Base-by-base conservation (phyloP, 2,329 filamentous ascomycete genomes). In the Harringtonia aguacate region DNA sequence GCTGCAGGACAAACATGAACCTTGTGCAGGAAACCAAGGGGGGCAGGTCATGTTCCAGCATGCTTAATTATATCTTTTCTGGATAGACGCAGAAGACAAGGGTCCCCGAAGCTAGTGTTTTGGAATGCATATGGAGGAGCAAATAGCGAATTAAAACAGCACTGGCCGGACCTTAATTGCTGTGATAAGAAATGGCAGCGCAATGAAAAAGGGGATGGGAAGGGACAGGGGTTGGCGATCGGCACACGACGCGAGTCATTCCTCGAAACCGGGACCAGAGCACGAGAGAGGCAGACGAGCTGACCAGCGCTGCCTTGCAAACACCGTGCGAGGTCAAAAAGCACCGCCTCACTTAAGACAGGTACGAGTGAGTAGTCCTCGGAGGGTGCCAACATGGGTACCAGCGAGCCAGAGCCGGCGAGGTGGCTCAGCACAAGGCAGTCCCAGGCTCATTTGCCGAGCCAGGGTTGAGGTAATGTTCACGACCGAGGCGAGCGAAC, bases 11-110 rank as follows among this genome's bases (percentile, higher is more conserved):
- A 37, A 28, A 29, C 9, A 15, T 28, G 15, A 10, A 24, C 9
- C 14, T 18, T 34, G 29, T 15, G 18, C 21, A 18, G 13, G 20
- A 21, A 36, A 22, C 40, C n/a, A 41, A 14, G 22, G 28, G 24
- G 31, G 13, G 31, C 20, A 31, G 33, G 17, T 4, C 36, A 24
- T 35, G 43, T 42, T 33, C 41, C 44, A 17, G 36, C 37, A 36
- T 45, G 41, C 41, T 49, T 50, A 46, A 48, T 47, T 44, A 46
- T 40, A 45, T 51, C 41, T 46, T 34, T 46, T 22, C 21, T 37
- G 47, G n/a, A 46, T 46, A 48, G 21, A 44, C 15, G 27, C n/a
- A 39, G 36, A 39, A 37, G 44, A 36, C 22, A n/a, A 36, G 46
- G 39, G 36, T 29, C n/a, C 24, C 24, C 10, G 27, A n/a, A 20